Evolutionary conservation across 768 basidiomycete species (phyloP), one percentile per base, ranked within the genome.

Genomic region (Boletellus emodensis): DNA sequence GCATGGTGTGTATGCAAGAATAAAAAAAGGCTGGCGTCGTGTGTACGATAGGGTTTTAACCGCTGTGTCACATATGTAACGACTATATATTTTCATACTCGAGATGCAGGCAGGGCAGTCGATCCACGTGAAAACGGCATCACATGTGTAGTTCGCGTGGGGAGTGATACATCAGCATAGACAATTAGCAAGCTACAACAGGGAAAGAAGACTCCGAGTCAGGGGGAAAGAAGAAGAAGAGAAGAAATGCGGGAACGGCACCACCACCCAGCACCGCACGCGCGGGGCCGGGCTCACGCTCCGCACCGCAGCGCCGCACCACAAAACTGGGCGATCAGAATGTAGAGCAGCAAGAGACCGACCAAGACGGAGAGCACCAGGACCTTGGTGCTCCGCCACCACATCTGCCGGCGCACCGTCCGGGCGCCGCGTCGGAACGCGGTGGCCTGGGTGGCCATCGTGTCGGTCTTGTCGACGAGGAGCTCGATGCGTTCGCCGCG

Each of bases 381-480:
- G 22, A 85, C 75, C 70, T 84, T 87, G 60, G 71, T 82, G 56
- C 87, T 91, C 71, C 80, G 82, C 90, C 90, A 93, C 85, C 90
- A 91, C 87, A 91, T 90, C 65, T 90, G 81, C 50, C 89, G 75
- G 36, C 91, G 73, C 18, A 86, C 84, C n/a, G 76, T 83, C 38
- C 91, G 75, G 14, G 94, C 94, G 6, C 94, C 94, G 44, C 94
- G 74, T 40, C 92, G 73, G 72, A 99, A 99, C 7, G 91, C 92
- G 3, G 90, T 90, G 4, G 95, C 93, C 68, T 98, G 94, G 10
- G 84, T 87, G 7, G 90, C 88, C 84, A 99, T 90, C 48, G 79
- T 87, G 64, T 97, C 94, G 26, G 96, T 99, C 77, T 96, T 96
- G 73, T 97, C 93, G 28, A 98, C 90, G 45, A 99, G 79, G 15